Base-by-base conservation (phyloP, 371 early-diverging fungal species). In the Rhizopus stolonifer region DNA sequence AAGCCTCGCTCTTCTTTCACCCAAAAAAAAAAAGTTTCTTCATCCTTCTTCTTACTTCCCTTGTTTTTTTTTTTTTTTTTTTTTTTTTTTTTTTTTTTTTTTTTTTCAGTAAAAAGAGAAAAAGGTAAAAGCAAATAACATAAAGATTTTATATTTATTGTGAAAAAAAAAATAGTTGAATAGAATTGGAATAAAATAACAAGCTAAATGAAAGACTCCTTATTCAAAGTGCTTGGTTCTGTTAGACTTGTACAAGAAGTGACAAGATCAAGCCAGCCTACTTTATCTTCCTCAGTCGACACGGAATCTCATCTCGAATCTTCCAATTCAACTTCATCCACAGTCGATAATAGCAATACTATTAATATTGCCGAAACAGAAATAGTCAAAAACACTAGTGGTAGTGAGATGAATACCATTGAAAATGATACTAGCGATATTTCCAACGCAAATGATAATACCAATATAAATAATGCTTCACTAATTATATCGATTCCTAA, bases 221-320 rank as follows among this genome's bases (percentile, higher is more conserved):
- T 77, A 15, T 67, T 70, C 24, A 70, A 66, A 58, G 54, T 78
- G 67, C 62, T 78, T 60, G 61, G 70, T 32, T 74, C 74, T 29
- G 66, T 78, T 23, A 64, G 63, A 52, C 64, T 78, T n/a, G 72
- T 78, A 11, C 74, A 78, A 52, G 78, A 78, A 56, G 69, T 78
- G 13, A 74, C 78, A 25, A 60, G 69, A 54, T 65, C 71, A 19
- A 53, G 50, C 18, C 49, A 49, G 21, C 45, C 64, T 38, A 6
- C 42, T n/a, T n/a, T n/a, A n/a, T n/a, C n/a, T n/a, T n/a, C n/a
- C 19, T 18, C 49, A 49, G 15, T 11, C 14, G 24, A 21, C 36
- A 23, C 32, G 1, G 49, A 31, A 40, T 42, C 43, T n/a, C 17
- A 18, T 40, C 26, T 50, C 21, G 45, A n/a, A 22, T 45, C 46